These are phyloP conservation scores for Wickerhamomyces queroliae DNA, from an alignment of 805 yeast genomes.

Conservation along the genomic window DNA sequence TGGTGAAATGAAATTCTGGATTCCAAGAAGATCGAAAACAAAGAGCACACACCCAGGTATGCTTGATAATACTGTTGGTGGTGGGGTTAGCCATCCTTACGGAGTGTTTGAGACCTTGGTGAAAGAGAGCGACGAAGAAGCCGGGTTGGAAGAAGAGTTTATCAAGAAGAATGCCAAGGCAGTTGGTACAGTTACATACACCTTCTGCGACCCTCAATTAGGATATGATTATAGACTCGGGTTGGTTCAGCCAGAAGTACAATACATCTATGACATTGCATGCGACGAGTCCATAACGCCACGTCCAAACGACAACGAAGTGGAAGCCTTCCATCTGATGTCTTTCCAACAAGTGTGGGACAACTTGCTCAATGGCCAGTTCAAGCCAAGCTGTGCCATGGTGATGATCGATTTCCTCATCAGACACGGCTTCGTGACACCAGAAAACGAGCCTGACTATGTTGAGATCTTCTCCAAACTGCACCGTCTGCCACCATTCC, in stretches of 20 bases:
- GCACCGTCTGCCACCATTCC: slow-evolving; percentile 72
- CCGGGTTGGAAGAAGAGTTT: slow-evolving; percentile 56
- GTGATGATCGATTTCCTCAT: slow-evolving; percentile 79
- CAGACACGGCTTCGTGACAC: slow-evolving; percentile 71
- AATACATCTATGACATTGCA: slow-evolving; percentile 68
- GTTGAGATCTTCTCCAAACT: slow-evolving; percentile 50
- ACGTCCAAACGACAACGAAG: slow-evolving; percentile 67
- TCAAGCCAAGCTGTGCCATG: slow-evolving; percentile 86
- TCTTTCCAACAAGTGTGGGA: slow-evolving; percentile 47
- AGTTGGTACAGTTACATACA: slow-evolving; percentile 68
- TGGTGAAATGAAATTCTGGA: slow-evolving; percentile 59
- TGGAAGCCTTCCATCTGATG: slow-evolving; percentile 65
- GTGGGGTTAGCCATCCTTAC: slow-evolving; percentile 83
- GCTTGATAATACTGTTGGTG: slow-evolving; percentile 93
- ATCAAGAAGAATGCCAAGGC: slow-evolving; percentile 39
- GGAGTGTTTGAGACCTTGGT: slow-evolving; percentile 70
- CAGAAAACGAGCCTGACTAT: slow-evolving; percentile 62
- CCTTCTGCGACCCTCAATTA: slow-evolving; percentile 35
- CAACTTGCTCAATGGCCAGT: slow-evolving; percentile 50
- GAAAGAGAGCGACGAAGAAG: slow-evolving; percentile 90
- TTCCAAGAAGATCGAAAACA: slow-evolving; percentile 70
- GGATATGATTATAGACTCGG: slow-evolving; percentile 39
- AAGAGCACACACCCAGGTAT: slow-evolving; percentile 88
- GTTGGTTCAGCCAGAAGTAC: slow-evolving; percentile 85
- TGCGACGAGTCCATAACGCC: slow-evolving; percentile 43